Percentiles rank a stretch among this genome's conserved stretches.
These are phyloP conservation scores for Melastoma malabathricum DNA, from an alignment of 345 rosid species.

Conservation along the genomic window DNA sequence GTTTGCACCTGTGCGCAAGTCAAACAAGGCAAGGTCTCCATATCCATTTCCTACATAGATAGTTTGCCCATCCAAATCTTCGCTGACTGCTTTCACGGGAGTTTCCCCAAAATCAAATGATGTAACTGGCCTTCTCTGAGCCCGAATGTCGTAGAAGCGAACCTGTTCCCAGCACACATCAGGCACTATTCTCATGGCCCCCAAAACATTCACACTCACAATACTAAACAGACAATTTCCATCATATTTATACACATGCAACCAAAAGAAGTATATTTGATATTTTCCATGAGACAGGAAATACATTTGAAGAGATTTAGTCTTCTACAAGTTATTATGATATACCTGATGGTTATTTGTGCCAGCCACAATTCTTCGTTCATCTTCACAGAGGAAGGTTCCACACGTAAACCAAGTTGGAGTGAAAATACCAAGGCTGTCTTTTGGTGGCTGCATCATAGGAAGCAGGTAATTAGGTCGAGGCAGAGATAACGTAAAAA, in stretches of 20 bases:
- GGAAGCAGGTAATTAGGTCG: neutral
- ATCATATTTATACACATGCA: no score
- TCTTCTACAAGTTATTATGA: no score
- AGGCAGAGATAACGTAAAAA: neutral
- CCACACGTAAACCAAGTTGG: conserved; percentile 92
- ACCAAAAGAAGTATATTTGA: no score
- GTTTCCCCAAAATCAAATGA: conserved; percentile 83
- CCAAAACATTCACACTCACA: no score
- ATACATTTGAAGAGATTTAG: no score
- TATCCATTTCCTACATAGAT: conserved; percentile 76
- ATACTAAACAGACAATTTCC: no score
- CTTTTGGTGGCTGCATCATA: conserved; percentile 57
- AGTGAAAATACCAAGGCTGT: conserved; percentile 84
- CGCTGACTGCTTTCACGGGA: conserved; percentile 57
- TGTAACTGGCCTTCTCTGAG: conserved; percentile 82
- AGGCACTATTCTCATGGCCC: neutral
- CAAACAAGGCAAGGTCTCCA: conserved; percentile 86
- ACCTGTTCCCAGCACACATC: conserved; percentile 40
- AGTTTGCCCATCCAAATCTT: conserved; percentile 72
- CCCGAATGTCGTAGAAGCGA: conserved; percentile 75
- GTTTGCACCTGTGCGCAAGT: conserved; percentile 83
- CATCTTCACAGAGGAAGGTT: conserved; percentile 54
- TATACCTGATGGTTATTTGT: conserved; percentile 84
- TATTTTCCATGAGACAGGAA: no score
- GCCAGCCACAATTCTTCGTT: conserved; percentile 81